These are phyloP conservation scores for Bauhinia variegata DNA, from an alignment of 306 rosid genomes.

Conservation along the genomic window DNA sequence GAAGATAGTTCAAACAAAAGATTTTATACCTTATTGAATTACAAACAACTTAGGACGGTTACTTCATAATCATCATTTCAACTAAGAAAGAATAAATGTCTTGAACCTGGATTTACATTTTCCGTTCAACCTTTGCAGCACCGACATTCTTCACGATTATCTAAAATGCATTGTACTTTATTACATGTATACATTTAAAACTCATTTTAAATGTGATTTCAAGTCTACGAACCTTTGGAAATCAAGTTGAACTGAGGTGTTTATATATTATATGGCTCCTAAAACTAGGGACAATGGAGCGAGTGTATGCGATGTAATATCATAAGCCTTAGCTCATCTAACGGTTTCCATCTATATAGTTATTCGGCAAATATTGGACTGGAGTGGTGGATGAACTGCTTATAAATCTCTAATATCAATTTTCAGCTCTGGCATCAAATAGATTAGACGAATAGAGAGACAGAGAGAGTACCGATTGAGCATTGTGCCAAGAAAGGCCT, in stretches of 20 bases:
- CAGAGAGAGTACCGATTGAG: slow-evolving; percentile 59
- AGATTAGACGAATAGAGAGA: background rate
- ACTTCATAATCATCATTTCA: background rate
- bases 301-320: no score
- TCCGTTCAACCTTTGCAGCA: background rate
- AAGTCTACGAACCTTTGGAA: background rate
- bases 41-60: background rate
- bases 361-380: no score
- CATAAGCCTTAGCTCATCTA: no score
- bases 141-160: background rate
- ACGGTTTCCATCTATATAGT: no score
- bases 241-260: background rate
- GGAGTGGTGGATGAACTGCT: no score
- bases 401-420: no score
- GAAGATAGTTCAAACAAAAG: background rate
- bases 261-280: background rate
- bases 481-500: slow-evolving; percentile 87
- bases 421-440: no score
- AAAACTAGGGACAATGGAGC: background rate
- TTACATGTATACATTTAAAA: no score
- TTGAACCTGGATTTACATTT: background rate
- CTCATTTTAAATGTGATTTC: background rate
- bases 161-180: no score
- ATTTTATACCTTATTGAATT: background rate
- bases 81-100: background rate